A percentile compares a stretch with the other conserved stretches of the same genome.
phyloP scores from a whole-genome alignment of 495 filamentous ascomycete genomes.

The Aspergillus sclerotiicarbonarius region DNA sequence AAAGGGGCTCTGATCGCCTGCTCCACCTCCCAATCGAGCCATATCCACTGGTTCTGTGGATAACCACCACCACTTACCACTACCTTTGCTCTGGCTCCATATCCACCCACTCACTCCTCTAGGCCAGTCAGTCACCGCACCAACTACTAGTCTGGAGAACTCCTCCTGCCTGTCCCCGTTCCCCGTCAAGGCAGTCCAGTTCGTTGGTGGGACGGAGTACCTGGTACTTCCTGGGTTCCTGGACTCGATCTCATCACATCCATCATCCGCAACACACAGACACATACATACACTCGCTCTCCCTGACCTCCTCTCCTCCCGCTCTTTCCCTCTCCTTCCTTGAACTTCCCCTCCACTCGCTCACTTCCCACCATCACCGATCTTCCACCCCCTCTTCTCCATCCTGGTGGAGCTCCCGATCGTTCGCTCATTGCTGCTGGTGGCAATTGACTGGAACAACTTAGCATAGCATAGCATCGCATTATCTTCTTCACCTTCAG shows the following conservation, averaged over 20 bases:
- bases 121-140: slow-evolving; percentile 7
- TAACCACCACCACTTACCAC: slow-evolving; percentile 6
- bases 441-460: slow-evolving; percentile 27
- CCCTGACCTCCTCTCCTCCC: slow-evolving; percentile 16
- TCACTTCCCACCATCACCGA: background rate
- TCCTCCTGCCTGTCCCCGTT: slow-evolving; percentile 1
- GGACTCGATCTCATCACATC: slow-evolving; percentile 11
- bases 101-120: slow-evolving; percentile 4
- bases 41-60: slow-evolving; percentile 13
- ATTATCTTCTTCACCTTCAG: no score
- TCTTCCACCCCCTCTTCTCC: background rate
- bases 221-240: background rate
- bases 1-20: slow-evolving; percentile 11
- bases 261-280: slow-evolving; percentile 2
- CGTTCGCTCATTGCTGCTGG: slow-evolving; percentile 26
- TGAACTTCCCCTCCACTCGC: slow-evolving; percentile 5
- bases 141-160: slow-evolving; percentile 11
- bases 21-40: slow-evolving; percentile 11
- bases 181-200: background rate
- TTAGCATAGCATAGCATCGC: slow-evolving; percentile 1
- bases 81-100: no score
- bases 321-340: background rate
- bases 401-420: slow-evolving; percentile 7
- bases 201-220: background rate
- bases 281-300: slow-evolving; percentile 15